Evolutionary conservation across 2,329 filamentous ascomycete genomes (phyloP), one percentile per base, ranked within the genome.

Genomic region (Curvularia hawaiiensis): DNA sequence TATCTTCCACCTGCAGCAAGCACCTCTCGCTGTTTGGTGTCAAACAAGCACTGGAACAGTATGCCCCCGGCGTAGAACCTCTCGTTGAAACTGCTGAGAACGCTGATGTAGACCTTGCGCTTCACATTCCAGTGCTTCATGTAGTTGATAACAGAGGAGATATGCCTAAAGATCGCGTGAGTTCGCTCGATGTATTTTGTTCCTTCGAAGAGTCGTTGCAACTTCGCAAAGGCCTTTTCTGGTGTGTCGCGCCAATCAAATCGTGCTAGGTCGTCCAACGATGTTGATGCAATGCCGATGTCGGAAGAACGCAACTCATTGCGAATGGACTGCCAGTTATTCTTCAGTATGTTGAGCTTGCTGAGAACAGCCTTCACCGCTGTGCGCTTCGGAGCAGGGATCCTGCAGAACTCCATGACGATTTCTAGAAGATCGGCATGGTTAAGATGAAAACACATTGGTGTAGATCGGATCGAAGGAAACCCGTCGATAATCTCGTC

Each of bases 1-100:
- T 99, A 99, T 48, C 95, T 87, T 2, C 95, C 95, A 50, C 96
- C 95, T 31, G 93, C 95, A 6, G 94, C 95, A 70, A 98, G 92
- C 0, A 98, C 91, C 65, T 95, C 90, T 66, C 82, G 80, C 60
- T 89, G 85, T 73, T 92, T 96, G 60, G 85, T 88, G 73, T 98
- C 94, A 62, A 93, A 92, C 2, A 97, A 79, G 69, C 92, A 97
- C 60, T 96, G 91, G 73, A 99, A 98, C 43, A 98, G 81, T 28
- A 98, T 82, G 8, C 93, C 93, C 1, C 74, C 73, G 18, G 85
- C 82, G 75, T 95, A 99, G 73, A 98, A 97, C 55, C 89, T 90
- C 71, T 97, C 93, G 70, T 96, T 96, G 69, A 96, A 85, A 74
- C 91, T 96, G 71, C 88, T 90, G 7, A 99, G 82, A 0, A 94